phyloP scores from a whole-genome alignment of 2,329 filamentous ascomycete genomes.

The Fonsecaea pedrosoi region DNA sequence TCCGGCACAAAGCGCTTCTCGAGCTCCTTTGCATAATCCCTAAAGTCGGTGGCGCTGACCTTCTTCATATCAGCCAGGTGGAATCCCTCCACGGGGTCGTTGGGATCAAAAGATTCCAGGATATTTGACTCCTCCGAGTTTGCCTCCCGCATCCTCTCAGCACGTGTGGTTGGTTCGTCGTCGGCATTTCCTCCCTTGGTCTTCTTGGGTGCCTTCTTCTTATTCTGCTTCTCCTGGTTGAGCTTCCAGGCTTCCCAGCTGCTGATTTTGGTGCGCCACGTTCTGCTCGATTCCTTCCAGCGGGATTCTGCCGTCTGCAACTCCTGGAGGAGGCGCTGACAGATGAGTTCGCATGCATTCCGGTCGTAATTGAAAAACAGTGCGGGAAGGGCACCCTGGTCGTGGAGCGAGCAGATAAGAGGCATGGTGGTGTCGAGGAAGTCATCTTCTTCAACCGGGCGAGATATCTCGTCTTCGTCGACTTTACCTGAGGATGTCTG shows the following conservation, averaged over 20 bases:
- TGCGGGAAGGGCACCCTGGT: constrained; percentile 1
- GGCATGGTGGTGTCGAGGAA: neutral
- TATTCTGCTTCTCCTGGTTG: neutral
- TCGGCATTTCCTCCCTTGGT: neutral
- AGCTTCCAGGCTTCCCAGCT: neutral
- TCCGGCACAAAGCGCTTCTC: neutral
- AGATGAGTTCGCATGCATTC: neutral
- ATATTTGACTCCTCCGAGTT: constrained; percentile 2
- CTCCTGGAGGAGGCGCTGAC: neutral
- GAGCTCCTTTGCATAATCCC: neutral
- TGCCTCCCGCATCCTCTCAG: neutral
- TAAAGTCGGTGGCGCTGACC: neutral
- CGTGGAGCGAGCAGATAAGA: neutral
- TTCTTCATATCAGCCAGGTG: neutral
- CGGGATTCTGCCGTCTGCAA: neutral
- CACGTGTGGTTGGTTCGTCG: neutral
- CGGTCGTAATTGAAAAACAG: neutral
- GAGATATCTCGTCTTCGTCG: neutral
- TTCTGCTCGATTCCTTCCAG: neutral
- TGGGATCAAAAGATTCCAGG: neutral
- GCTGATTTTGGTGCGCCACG: neutral
- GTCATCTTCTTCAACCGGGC: neutral
- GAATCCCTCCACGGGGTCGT: neutral
- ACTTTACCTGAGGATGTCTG: neutral
- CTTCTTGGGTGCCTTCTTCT: neutral